Conservation (phyloP, 2,329 filamentous ascomycete species). For the Aspergillus glaucus region DNA sequence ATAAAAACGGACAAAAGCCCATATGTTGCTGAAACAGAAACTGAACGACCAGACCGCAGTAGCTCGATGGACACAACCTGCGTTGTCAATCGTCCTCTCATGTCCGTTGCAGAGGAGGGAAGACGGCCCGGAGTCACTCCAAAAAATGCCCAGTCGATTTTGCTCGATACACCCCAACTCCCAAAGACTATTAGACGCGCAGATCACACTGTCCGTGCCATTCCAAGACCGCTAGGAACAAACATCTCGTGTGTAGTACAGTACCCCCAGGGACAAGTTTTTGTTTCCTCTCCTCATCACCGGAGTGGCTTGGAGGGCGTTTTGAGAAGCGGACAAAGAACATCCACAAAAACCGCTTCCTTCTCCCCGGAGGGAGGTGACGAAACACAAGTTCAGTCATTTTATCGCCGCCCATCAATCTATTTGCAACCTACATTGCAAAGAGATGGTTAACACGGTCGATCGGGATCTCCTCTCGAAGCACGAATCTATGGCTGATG, state of each 20-base stretch:
- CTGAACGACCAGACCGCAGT: conserved; percentile 10
- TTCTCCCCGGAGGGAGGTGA: conserved; percentile 35
- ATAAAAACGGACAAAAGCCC: background rate
- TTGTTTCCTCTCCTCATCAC: conserved; percentile 69
- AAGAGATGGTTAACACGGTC: conserved; percentile 62
- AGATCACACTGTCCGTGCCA: conserved; percentile 7
- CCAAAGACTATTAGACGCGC: conserved; percentile 10
- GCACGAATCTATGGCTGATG: conserved; percentile 48
- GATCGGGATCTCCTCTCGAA: conserved; percentile 48
- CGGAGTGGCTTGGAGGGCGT: conserved; percentile 54
- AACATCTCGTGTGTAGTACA: conserved; percentile 71
- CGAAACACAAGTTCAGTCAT: conserved; percentile 19
- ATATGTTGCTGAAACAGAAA: conserved; percentile 4
- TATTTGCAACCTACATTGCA: conserved; percentile 46
- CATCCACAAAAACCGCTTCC: conserved; percentile 87
- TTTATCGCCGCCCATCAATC: conserved; percentile 53
- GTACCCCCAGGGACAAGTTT: conserved; percentile 87
- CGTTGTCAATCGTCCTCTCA: conserved; percentile 5
- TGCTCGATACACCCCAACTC: conserved; percentile 14
- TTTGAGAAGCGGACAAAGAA: conserved; percentile 76
- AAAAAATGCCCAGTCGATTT: conserved; percentile 5
- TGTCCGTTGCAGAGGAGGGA: conserved; percentile 8
- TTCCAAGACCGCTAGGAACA: conserved; percentile 10
- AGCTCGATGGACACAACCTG: conserved; percentile 11
- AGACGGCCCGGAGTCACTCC: conserved; percentile 6